phyloP scores from a whole-genome alignment of 2,329 filamentous ascomycete genomes.

The Colletotrichum lini region DNA sequence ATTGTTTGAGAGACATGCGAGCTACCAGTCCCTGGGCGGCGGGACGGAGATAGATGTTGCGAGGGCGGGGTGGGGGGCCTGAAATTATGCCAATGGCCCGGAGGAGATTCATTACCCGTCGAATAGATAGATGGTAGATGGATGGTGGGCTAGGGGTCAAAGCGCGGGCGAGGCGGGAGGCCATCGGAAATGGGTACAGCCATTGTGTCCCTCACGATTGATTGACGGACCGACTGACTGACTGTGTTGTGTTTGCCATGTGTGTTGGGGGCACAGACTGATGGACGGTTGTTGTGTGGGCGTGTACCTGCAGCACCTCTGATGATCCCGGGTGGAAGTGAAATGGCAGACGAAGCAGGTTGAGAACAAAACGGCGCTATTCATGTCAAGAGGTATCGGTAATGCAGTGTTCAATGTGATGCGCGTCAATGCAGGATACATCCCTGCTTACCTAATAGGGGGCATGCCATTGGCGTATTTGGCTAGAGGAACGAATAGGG shows the following conservation, averaged over 20 bases:
- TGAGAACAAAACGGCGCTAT: no score
- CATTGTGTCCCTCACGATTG: neutral
- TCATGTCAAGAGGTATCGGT: neutral
- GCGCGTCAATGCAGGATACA: no score
- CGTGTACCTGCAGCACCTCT: neutral
- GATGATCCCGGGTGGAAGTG: neutral
- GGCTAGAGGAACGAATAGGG: neutral
- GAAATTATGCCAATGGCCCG: neutral
- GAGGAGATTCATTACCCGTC: neutral
- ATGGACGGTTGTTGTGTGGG: neutral
- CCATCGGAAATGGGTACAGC: neutral
- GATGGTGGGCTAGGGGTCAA: conserved; percentile 21
- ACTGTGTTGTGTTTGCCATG: neutral
- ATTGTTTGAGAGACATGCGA: neutral
- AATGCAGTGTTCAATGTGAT: neutral
- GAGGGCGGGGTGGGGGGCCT: neutral
- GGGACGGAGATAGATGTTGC: neutral
- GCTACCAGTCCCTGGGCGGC: conserved; percentile 11
- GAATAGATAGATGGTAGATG: neutral
- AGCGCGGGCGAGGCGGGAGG: conserved; percentile 10
- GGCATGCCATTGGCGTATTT: no score
- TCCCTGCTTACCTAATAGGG: no score
- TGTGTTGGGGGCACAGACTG: neutral
- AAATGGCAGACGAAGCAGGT: no score
- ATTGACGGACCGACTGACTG: no score